Evolutionary conservation across 2,329 filamentous ascomycete genomes (phyloP), one percentile per base, ranked within the genome.

Genomic region (Arthrobotrys sphaeroides): DNA sequence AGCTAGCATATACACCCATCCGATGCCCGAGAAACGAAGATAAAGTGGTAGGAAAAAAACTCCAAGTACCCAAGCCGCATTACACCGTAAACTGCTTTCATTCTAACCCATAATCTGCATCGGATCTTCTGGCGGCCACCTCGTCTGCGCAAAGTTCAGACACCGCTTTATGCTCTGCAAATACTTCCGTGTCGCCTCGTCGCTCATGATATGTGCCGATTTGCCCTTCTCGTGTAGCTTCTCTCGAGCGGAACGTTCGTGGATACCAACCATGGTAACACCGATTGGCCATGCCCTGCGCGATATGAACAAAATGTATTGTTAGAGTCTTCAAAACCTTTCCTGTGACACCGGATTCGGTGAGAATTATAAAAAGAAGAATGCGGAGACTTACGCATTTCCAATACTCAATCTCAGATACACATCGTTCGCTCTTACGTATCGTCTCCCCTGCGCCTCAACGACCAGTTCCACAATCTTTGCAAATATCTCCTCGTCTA

Each of bases 221-320:
- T 90, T 89, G 72, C 90, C 90, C 78, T 88, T 87, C 82, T 95
- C 89, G 82, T 98, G 94, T 73, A 99, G 85, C 84, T 99, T 99
- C 84, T 99, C 95, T 77, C 95, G 88, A 18, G 95, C 94, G 78
- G 91, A 95, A 81, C 95, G 89, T 85, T 98, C 95, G 87, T 99
- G 95, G 80, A 99, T 99, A 86, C 95, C 95, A 81, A 99, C 95
- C 95, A 98, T 99, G 82, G 95, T 99, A 40, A 99, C 95, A 83
- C 95, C 95, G 81, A 99, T 99, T 22, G 95, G 95, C 95, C 95
- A 99, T 13, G 95, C 95, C 77, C 85, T 86, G 70, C 5, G n/a
- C n/a, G n/a, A 66, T 20, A 33, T 43, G 13, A 62, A 40, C 47
- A 64, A 31, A 77, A 20, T 53, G 51, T 5, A 24, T 31, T 4